phyloP scores from a whole-genome alignment of 2,329 filamentous ascomycete genomes.

The Aspergillus quadricinctus region DNA sequence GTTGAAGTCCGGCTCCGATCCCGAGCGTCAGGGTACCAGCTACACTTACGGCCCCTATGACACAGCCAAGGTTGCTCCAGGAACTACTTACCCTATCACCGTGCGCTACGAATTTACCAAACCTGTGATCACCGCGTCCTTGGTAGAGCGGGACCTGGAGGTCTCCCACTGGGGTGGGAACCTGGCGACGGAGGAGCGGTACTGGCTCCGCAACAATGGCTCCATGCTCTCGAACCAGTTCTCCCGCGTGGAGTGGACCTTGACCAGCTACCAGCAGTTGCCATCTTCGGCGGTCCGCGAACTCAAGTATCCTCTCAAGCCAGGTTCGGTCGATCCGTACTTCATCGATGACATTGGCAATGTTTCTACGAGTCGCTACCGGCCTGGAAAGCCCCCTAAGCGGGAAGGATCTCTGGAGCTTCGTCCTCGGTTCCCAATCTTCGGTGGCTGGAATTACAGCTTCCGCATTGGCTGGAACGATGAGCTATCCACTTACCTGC shows the following conservation, averaged over 20 bases:
- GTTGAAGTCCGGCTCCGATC: conserved; percentile 60
- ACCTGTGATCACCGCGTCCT: conserved; percentile 73
- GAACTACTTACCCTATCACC: conserved; percentile 65
- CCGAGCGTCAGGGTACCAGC: conserved; percentile 77
- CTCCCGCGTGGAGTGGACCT: conserved; percentile 71
- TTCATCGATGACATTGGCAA: conserved; percentile 97
- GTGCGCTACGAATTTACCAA: conserved; percentile 96
- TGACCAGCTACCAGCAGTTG: conserved; percentile 71
- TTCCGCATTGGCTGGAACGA: conserved; percentile 97
- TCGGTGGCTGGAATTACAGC: conserved; percentile 96
- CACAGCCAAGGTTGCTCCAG: conserved; percentile 65
- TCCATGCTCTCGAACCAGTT: conserved; percentile 72
- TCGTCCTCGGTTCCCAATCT: conserved; percentile 92
- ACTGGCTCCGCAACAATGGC: conserved; percentile 80
- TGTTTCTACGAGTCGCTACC: conserved; percentile 87
- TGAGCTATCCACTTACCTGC: conserved; percentile 71
- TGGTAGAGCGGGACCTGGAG: conserved; percentile 85
- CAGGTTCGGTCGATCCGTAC: conserved; percentile 82
- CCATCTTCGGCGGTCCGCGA: conserved; percentile 74
- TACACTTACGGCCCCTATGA: conserved; percentile 88
- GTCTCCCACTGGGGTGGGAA: conserved; percentile 99
- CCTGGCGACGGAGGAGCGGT: conserved; percentile 88
- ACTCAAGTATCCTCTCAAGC: conserved; percentile 71
- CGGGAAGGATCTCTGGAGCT: conserved; percentile 81
- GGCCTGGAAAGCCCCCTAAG: conserved; percentile 56